Conservation (phyloP, 2,329 filamentous ascomycete genomes). For the Epichloe festucae region DNA sequence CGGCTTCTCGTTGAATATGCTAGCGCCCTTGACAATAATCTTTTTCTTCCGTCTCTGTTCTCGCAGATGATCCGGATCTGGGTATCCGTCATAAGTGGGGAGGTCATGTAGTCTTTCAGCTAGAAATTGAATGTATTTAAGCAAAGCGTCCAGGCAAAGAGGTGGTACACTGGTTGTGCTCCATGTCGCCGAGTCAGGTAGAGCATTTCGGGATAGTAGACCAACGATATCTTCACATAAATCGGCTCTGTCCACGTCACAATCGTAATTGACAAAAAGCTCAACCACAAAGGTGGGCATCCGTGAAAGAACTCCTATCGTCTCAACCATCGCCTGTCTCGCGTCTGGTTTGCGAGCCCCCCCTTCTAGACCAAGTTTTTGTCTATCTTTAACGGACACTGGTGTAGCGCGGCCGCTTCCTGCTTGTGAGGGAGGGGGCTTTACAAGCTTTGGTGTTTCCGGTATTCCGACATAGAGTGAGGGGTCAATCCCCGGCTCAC, state of each 20-base stretch:
- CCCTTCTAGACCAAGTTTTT: constrained; percentile 85
- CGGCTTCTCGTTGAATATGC: constrained; percentile 90
- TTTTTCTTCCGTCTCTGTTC: constrained; percentile 77
- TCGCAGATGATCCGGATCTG: constrained; percentile 49
- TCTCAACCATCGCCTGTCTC: constrained; percentile 96
- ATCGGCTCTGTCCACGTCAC: constrained; percentile 80
- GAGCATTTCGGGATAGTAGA: constrained; percentile 80
- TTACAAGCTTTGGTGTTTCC: constrained; percentile 76
- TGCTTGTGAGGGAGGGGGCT: constrained; percentile 59
- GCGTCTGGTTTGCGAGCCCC: constrained; percentile 88
- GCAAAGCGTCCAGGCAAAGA: constrained; percentile 78
- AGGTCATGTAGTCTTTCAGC: constrained; percentile 70
- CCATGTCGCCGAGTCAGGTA: constrained; percentile 96
- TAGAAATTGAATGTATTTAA: constrained; percentile 86
- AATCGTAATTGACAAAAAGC: constrained; percentile 96
- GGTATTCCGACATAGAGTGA: constrained; percentile 87
- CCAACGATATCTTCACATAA: constrained; percentile 93
- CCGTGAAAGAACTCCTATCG: constrained; percentile 76
- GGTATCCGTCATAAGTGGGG: constrained; percentile 50
- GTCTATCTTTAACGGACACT: constrained; percentile 80
- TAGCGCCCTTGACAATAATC: constrained; percentile 74
- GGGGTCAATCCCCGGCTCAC: constrained; percentile 81
- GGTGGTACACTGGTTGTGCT: constrained; percentile 97
- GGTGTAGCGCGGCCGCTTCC: constrained; percentile 78
- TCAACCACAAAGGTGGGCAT: constrained; percentile 94